Evolutionary conservation across 768 basidiomycete species (phyloP), one percentile per base, ranked within the genome.

Genomic region (Leccinum barrowsii): DNA sequence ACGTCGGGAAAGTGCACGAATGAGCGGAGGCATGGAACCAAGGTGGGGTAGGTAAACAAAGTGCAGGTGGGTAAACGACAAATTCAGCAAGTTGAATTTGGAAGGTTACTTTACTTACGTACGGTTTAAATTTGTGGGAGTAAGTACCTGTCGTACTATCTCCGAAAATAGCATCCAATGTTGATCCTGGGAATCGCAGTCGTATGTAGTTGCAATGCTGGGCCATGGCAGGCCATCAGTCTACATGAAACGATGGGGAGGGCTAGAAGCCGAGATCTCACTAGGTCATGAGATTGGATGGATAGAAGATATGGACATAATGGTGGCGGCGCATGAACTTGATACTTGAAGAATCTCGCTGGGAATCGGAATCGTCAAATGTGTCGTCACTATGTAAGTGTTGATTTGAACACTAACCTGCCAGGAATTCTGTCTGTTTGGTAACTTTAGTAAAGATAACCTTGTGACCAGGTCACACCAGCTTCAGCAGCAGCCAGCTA

Each of bases 1-100:
- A 32, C 84, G 77, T 30, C 81, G 74, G 7, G 84, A 77, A 30
- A 85, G 66, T 40, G 74, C 59, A 35, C 78, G 76, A 64, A 78
- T 71, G 51, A 78, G 70, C 8, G 62, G 17, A 51, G 77, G 61
- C 74, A 78, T 79, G 52, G 51, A 12, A 55, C 52, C 11, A 35
- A 19, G 22, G 42, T 40, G 26, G 24, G 21, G 35, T 40, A 26
- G 28, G 12, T 11, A 10, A 26, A n/a, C 17, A 54, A 47, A 22
- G 26, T 8, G 28, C 24, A 4, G 24, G 48, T 7, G 6, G 54
- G 13, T 15, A 19, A 56, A 52, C 12, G n/a, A 13, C 3, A 52
- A 22, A 19, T 35, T 22, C 24, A 48, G 5, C 2, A 22, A 49
- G n/a, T 49, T 49, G 6, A 10, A 49, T 15, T 21, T 49, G 10